These are phyloP conservation scores for Aspergillus chevalieri DNA, from an alignment of 2,329 filamentous ascomycete genomes.

Conservation along the genomic window DNA sequence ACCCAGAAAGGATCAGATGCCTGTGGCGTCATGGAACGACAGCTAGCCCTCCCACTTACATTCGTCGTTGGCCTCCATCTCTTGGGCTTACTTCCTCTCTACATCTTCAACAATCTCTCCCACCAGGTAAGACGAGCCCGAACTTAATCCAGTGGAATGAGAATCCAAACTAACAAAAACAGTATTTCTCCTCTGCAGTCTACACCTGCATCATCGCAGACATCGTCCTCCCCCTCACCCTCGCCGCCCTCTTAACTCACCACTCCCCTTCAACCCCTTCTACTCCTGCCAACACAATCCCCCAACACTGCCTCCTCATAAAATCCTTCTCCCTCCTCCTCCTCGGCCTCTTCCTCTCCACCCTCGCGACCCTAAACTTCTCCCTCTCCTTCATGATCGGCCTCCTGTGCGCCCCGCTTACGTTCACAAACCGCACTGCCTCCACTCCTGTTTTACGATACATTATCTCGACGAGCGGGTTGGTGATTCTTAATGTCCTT, in stretches of 20 bases:
- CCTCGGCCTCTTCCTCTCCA: constrained; percentile 83
- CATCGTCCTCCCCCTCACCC: constrained; percentile 49
- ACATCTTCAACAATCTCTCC: constrained; percentile 72
- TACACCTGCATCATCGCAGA: constrained; percentile 52
- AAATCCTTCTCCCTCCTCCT: constrained; percentile 91
- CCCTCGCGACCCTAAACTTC: constrained; percentile 93
- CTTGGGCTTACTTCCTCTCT: constrained; percentile 72
- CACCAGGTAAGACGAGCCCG: constrained; percentile 49
- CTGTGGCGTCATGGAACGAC: constrained; percentile 30
- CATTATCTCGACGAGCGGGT: constrained; percentile 32
- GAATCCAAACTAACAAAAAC: constrained; percentile 9
- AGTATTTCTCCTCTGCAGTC: constrained; percentile 59
- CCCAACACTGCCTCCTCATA: constrained; percentile 69
- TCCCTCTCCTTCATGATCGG: constrained; percentile 81
- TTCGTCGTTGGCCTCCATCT: constrained; percentile 69
- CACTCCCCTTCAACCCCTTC: constrained; percentile 47
- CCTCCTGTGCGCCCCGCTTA: constrained; percentile 68
- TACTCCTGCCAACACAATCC: neutral
- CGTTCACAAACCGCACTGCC: constrained; percentile 51
- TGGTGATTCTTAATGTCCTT: constrained; percentile 52
- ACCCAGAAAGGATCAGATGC: constrained; percentile 15
- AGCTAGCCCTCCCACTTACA: constrained; percentile 52
- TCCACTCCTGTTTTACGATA: constrained; percentile 15
- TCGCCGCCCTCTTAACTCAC: constrained; percentile 51
- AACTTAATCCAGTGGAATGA: too few species aligned